Evolutionary conservation across 192 early-diverging fungal species (phyloP), one percentile per base, ranked within the genome.

Genomic region (Coemansia sp.): DNA sequence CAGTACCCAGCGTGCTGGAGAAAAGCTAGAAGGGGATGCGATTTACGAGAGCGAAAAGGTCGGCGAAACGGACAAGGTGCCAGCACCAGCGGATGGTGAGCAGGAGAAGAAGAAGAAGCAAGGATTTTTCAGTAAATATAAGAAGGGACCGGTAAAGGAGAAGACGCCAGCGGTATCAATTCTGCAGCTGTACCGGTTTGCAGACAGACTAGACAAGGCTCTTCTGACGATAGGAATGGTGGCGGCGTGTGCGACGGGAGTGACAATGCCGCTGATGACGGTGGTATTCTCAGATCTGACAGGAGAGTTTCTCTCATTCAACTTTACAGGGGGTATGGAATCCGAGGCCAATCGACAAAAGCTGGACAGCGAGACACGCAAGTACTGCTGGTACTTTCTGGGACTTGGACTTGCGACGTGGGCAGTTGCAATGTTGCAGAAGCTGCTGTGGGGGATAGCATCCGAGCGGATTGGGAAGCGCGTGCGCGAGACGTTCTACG

Each of bases 401-500:
- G 65, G 52, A 6, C 58, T 78, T 0, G 68, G 65, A 0, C 31
- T 74, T 52, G 50, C 27, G 0, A 76, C 67, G 49, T 71, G 65
- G 68, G 55, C 58, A 24, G 47, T 67, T 10, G 52, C 67, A 8
- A 30, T 47, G 1, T 7, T 67, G 38, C 62, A 74, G 54, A 70
- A 69, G 47, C 53, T 69, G 19, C 22, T 52, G 16, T 67, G 66
- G 64, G 52, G 58, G 18, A 67, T 67, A 4, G 52, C 84, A 1
- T 75, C 83, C 10, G 88, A 88, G 71, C 82, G 82, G 41, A 88
- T 87, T 30, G 71, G 87, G 49, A 86, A 88, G 57, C 85, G 94
- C 19, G 85, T 96, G 50, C 84, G 94, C 22, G 81, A 88, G 65
- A 58, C 55, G 27, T 98, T 94, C 64, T 84, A 94, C 28, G 70